Evolutionary conservation across 495 filamentous ascomycete species (phyloP), one percentile per base, ranked within the genome.

Genomic region (Ramalina intermedia): DNA sequence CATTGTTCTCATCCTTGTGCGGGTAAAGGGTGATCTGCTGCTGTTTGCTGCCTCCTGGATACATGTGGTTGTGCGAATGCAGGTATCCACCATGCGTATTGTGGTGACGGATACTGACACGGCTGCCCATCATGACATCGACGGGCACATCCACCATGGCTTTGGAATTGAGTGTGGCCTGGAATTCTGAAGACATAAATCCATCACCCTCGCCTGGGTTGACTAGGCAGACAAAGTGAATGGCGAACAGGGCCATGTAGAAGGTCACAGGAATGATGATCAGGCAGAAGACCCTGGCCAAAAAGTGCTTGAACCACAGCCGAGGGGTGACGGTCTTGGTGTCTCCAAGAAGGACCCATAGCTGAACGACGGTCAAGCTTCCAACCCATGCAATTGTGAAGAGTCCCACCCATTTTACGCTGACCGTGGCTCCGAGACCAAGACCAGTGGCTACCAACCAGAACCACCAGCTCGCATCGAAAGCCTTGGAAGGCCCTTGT

Each of bases 341-440:
- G 62, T 96, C 93, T 45, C 90, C 91, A 37, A 96, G 80, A 39
- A 98, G 66, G 51, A 94, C 79, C 91, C 91, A 98, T 26, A 98
- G 70, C 67, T 98, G 91, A 16, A 96, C 68, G 41, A 87, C 62
- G 16, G 91, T 98, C 67, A 98, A 76, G 60, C 74, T 79, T 42
- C 91, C 91, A 60, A 98, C 88, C 91, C 91, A 98, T 18, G 90
- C 91, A 63, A 96, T 96, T 40, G 91, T 98, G 70, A 96, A 96
- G 41, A 98, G 71, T 33, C 91, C 91, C 60, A 98, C 91, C 91
- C 91, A 98, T 71, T 98, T 98, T 49, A 96, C 85, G 66, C 90
- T 96, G 49, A 86, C 75, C 1, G 91, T 98, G 38, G 89, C 85
- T 53, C 91, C 91, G 40, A 98, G 73, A 13, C 81, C 81, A 23